phyloP scores from a whole-genome alignment of 352 stramenopile species.

The Phytophthora tubulina region DNA sequence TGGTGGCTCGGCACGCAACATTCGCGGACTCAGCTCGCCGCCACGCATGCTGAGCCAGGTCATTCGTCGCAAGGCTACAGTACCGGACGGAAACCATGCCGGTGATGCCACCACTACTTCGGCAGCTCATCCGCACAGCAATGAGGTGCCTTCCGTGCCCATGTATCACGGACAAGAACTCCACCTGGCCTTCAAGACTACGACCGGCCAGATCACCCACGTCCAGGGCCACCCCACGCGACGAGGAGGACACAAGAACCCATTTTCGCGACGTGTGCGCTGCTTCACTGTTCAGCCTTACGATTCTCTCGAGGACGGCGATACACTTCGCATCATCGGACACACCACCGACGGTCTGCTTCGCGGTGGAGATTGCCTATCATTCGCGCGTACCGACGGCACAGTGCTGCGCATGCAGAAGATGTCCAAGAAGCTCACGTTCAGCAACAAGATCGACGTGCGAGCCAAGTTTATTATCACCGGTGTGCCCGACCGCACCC shows the following conservation, averaged over 20 bases:
- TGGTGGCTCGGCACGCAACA: conserved; percentile 45
- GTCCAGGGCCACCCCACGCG: conserved; percentile 57
- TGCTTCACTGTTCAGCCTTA: conserved; percentile 47
- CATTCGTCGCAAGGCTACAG: conserved; percentile 45
- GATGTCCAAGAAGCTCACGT: conserved; percentile 69
- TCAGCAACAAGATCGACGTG: conserved; percentile 72
- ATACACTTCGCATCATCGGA: conserved; percentile 66
- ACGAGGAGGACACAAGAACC: conserved; percentile 43
- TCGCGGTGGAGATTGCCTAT: conserved; percentile 69
- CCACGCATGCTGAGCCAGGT: conserved; percentile 54
- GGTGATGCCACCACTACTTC: background rate
- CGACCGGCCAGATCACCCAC: conserved; percentile 50
- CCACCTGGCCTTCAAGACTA: conserved; percentile 64
- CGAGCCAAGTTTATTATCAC: conserved; percentile 74
- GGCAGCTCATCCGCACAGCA: conserved; percentile 1
- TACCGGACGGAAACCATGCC: conserved; percentile 20
- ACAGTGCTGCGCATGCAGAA: conserved; percentile 69
- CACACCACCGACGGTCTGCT: conserved; percentile 67
- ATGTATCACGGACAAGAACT: conserved; percentile 69
- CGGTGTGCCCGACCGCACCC: conserved; percentile 66
- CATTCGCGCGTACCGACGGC: conserved; percentile 64
- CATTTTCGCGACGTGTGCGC: conserved; percentile 65
- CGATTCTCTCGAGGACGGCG: conserved; percentile 46
- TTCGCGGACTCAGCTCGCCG: conserved; percentile 61
- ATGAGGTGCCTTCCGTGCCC: conserved; percentile 34